A percentile compares a stretch with the other conserved stretches of the same genome.
These are phyloP conservation scores for Cryptosporidium bovis DNA, from an alignment of 169 alveolate genomes.

Conservation along the genomic window DNA sequence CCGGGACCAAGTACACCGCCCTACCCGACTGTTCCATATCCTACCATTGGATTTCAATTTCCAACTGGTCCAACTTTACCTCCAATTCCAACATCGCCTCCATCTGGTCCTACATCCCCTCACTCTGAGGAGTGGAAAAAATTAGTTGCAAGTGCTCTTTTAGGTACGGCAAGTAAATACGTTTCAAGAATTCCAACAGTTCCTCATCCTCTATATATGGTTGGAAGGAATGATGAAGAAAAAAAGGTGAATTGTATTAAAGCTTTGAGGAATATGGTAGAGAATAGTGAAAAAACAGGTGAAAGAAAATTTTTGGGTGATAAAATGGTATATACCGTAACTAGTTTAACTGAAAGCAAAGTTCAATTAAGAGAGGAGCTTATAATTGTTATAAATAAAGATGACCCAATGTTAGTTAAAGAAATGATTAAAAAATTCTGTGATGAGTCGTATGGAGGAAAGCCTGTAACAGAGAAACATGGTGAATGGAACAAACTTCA, in stretches of 20 bases:
- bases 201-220: constrained; percentile 23
- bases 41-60: not conserved
- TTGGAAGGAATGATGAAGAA: constrained; percentile 18
- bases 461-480: not conserved
- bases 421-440: constrained; percentile 16
- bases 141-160: not conserved
- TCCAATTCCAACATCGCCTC: not conserved
- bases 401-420: not conserved
- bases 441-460: not conserved
- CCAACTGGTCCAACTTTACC: not conserved
- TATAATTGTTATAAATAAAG: not conserved
- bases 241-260: constrained; percentile 22
- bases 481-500: constrained; percentile 18
- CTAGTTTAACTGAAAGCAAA: not conserved
- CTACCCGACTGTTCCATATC: not conserved
- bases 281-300: not conserved
- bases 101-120: too few species aligned
- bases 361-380: not conserved
- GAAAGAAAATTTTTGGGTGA: not conserved
- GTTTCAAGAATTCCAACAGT: constrained; percentile 16
- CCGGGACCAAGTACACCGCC: too few species aligned
- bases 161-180: constrained; percentile 4
- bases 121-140: constrained; percentile 8
- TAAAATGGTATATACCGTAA: not conserved
- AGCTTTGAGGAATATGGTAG: constrained; percentile 28